Percentiles rank a stretch among this genome's conserved stretches.
Evolutionary conservation across 805 yeast species (phyloP).

Genomic region (Hanseniaspora clermontiae): DNA sequence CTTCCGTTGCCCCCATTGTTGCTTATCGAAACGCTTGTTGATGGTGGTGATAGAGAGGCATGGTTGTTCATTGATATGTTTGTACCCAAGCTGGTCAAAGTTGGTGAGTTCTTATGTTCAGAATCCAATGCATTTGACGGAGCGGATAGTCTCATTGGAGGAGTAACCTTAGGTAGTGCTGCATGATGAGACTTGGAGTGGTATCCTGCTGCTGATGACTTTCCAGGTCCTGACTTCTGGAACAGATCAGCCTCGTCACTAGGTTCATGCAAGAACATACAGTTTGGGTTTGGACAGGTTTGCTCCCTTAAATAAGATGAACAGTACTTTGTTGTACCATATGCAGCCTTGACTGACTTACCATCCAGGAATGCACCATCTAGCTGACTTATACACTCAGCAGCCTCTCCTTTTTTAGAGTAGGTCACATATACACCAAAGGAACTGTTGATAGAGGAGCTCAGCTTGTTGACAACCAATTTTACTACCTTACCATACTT

Average conservation of each 20-base stretch:
- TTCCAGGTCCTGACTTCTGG: conserved; percentile 39
- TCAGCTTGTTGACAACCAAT: conserved; percentile 77
- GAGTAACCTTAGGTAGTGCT: conserved; percentile 25
- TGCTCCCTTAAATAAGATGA: conserved; percentile 91
- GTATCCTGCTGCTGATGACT: conserved; percentile 6
- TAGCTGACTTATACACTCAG: conserved; percentile 79
- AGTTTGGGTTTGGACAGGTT: conserved; percentile 94
- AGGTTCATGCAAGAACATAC: conserved; percentile 98
- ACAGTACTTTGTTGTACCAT: conserved; percentile 97
- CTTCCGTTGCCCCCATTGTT: background rate
- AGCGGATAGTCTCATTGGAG: conserved; percentile 22
- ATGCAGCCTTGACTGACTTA: conserved; percentile 79
- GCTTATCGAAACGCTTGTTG: background rate
- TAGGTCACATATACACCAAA: conserved; percentile 94
- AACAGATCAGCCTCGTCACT: conserved; percentile 98
- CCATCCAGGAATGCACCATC: conserved; percentile 92
- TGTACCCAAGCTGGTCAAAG: conserved; percentile 1
- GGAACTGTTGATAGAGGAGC: conserved; percentile 50
- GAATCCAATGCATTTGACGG: conserved; percentile 31
- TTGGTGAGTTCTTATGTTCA: conserved; percentile 21
- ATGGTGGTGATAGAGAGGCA: background rate
- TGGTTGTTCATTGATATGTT: background rate
- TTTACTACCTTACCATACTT: conserved; percentile 93
- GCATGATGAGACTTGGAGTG: conserved; percentile 40
- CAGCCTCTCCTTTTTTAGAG: conserved; percentile 87